Evolutionary conservation across 2,329 filamentous ascomycete genomes (phyloP), one percentile per base, ranked within the genome.

Genomic region (Xylaria hypoxylon): DNA sequence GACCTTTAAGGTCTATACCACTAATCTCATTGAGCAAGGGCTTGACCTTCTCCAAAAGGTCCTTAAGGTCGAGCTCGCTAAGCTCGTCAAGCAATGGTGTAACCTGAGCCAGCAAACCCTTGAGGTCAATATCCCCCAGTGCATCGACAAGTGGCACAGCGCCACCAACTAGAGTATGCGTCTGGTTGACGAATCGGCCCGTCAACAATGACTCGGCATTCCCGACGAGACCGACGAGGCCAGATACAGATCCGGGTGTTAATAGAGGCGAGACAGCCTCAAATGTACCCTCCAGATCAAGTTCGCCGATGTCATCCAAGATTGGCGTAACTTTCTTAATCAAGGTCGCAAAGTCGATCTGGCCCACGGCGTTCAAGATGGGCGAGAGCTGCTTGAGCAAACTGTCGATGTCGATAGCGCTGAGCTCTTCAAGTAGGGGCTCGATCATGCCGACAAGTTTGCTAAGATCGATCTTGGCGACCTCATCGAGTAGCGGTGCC

Each of bases 201-300:
- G 76, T 81, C 28, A 81, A 75, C 1, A 81, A 73, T n/a, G 76
- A 71, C 61, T 80, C 79, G 0, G 79, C 80, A 47, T 81, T 81
- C 2, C 70, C 71, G 24, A 82, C 69, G 7, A 83, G 72, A 1
- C 79, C 78, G 1, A 80, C 66, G 5, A 82, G 65, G 5, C 79
- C 79, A 60, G 76, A 71, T 7, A 81, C 69, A 0, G 75, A 77
- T 13, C 74, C 51, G 1, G 79, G 74, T 0, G 78, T 79, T 35
- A 82, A 72, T 11, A 79, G 70, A 2, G 79, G 80, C 22, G 75
- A 71, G 17, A 81, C 24, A 0, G 75, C 73, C 13, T 79, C 67
- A 44, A 80, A 72, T 5, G 80, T 65, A 4, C 72, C 78, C 56
- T 76, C 68, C 5, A 80, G 70, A 40, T 80, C 76, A 8, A 80